Evolutionary conservation across 2,329 filamentous ascomycete genomes (phyloP).

Genomic region (Cephalotrichum gorgonifer): DNA sequence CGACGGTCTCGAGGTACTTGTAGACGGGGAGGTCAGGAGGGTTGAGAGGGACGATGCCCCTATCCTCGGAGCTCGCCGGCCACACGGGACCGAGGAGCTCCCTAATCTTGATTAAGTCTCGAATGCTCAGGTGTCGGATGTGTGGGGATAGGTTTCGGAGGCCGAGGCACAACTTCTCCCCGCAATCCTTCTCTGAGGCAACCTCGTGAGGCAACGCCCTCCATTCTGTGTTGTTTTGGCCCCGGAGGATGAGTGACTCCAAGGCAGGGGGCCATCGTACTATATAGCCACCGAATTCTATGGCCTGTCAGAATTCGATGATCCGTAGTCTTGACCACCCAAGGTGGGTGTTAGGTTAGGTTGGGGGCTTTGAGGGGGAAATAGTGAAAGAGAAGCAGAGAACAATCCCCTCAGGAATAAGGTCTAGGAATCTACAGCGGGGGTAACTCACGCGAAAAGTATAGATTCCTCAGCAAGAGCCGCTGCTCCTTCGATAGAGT

Average conservation of each 20-base stretch:
- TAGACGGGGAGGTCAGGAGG: conserved; percentile 5
- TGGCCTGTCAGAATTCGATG: not conserved
- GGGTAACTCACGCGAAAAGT: not conserved
- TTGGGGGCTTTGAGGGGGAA: not conserved
- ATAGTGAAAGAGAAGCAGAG: not conserved
- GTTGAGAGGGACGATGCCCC: conserved; percentile 6
- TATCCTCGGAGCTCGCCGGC: conserved; percentile 8
- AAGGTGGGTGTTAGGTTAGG: no score
- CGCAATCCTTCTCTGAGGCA: conserved; percentile 10
- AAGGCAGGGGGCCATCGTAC: conserved; percentile 10
- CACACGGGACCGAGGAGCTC: conserved; percentile 11
- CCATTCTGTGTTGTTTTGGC: conserved; percentile 12
- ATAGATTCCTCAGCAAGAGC: not conserved
- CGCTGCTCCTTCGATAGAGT: conserved; percentile 9
- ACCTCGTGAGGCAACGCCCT: conserved; percentile 12
- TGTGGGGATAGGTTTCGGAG: conserved; percentile 8
- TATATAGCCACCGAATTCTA: conserved; percentile 8
- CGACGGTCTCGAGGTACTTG: conserved; percentile 8
- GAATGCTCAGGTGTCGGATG: conserved; percentile 9
- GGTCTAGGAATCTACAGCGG: not conserved
- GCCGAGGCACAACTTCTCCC: conserved; percentile 7
- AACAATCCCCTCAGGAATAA: not conserved
- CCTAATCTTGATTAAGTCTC: conserved; percentile 11
- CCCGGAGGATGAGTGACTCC: conserved; percentile 8
- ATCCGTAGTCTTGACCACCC: no score